Base-by-base conservation (phyloP, 495 filamentous ascomycete genomes). In the Melanomma pulvis-pyrius region DNA sequence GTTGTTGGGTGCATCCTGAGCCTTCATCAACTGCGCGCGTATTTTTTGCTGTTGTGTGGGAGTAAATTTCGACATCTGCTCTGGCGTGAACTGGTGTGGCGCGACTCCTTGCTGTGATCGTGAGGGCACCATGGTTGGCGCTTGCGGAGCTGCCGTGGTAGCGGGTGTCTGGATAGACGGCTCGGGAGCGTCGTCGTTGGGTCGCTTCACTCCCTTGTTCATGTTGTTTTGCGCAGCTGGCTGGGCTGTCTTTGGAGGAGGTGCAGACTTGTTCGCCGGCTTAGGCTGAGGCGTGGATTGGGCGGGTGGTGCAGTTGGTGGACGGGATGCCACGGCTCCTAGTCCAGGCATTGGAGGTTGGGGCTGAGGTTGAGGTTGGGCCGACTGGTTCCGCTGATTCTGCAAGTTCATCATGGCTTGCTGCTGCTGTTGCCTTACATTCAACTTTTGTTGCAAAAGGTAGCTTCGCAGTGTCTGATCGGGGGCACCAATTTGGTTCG, bases 131-230 rank as follows among this genome's bases (percentile, higher is more conserved):
- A 76, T 71, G 8, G 77, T 22, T 8, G 74, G 64, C 28, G 76
- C 73, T 49, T 78, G 73, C n/a, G 77, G 77, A n/a, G 58, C 32
- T 46, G 76, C 72, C 49, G 63, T 63, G 17, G 67, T 15, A 7
- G 67, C 30, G 17, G 41, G 34, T 9, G 69, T 62, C 0, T 84
- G 79, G 57, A 81, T 81, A 26, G 79, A 80, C 25, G 81, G 77
- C 63, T 90, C 89, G 17, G 80, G 74, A 8, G 81, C 71, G 71
- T 92, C 89, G 61, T 92, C 90, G 44, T 81, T 81, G 8, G 83
- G 72, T 57, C 88, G 83, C 75, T 90, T 91, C 36, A 78, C 71
- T 30, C 69, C 75, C 69, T 74, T 82, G 77, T 69, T 71, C 11
- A 63, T 61, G 60, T 59, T 58, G 17, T 53, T 63, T 65, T 64